Evolutionary conservation across 176 grass and related monocot genomes (phyloP), one percentile per base, ranked within the genome.

Genomic region (Lolium rigidum): DNA sequence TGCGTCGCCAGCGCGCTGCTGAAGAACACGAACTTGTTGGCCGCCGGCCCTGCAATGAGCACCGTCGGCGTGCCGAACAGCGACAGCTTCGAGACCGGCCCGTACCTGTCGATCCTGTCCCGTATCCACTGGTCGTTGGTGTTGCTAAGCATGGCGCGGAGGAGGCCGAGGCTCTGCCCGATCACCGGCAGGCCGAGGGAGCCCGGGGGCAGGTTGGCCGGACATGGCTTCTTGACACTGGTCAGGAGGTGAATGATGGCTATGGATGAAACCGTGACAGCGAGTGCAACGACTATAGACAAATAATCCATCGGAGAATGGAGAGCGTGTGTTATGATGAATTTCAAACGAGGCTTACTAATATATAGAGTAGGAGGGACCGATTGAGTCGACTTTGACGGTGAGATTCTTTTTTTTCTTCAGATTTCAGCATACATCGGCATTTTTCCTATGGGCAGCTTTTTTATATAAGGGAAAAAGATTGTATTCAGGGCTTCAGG

Each of bases 81-180:
- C 3, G 89, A 94, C 24, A 94, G 80, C 86, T 94, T 94, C n/a
- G 80, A 94, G 7, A 94, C 90, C 1, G 89, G 64, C 20, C 92
- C 92, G 49, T 94, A 87, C 80, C 79, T 80, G 38, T 49, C 49
- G 52, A 87, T 77, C 6, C 77, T 26, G 41, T 25, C 35, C 39
- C 25, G 73, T 10, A 76, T 14, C 55, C 76, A 59, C 76, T 5
- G 41, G 70, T 47, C 43, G 44, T 10, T 4, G 13, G 7, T 16
- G 14, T 84, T 89, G 86, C 15, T 1, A 24, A 69, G 80, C 90
- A 92, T 89, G 60, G 90, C 87, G 59, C 87, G 75, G 83, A 92
- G 90, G 9, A 92, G 80, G 59, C 49, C 51, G 0, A 92, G 49
- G 80, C 87, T 92, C 59, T 92, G 80, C 4, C 90, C 90, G 25